A percentile compares a stretch with the other conserved stretches of the same genome.
These are phyloP conservation scores for Fusarium albidum DNA, from an alignment of 2,329 filamentous ascomycete genomes.

Conservation along the genomic window DNA sequence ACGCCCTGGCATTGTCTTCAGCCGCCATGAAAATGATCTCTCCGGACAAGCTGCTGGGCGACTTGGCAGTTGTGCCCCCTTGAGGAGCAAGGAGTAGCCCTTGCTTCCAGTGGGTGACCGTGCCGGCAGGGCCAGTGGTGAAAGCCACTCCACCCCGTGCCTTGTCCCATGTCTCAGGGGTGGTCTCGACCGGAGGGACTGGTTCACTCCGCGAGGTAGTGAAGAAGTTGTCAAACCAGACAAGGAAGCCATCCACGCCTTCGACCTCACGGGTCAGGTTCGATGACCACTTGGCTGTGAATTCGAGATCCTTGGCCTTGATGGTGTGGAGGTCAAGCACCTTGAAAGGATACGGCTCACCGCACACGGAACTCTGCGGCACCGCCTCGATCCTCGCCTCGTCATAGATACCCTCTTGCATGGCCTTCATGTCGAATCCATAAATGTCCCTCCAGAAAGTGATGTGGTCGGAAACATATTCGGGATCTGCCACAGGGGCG, in stretches of 20 bases:
- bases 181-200: slow-evolving; percentile 59
- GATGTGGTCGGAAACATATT: slow-evolving; percentile 80
- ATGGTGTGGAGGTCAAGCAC: slow-evolving; percentile 80
- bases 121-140: slow-evolving; percentile 81
- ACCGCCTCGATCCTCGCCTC: slow-evolving; percentile 83
- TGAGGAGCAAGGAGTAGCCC: slow-evolving; percentile 76
- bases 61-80: slow-evolving; percentile 55
- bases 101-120: slow-evolving; percentile 91
- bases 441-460: slow-evolving; percentile 93
- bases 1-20: slow-evolving; percentile 72
- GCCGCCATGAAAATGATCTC: slow-evolving; percentile 75
- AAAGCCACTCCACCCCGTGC: slow-evolving; percentile 76
- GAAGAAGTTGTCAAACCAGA: slow-evolving; percentile 98
- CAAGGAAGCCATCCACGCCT: slow-evolving; percentile 82
- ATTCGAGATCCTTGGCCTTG: slow-evolving; percentile 76
- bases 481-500: slow-evolving; percentile 79
- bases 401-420: slow-evolving; percentile 83
- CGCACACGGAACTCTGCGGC: slow-evolving; percentile 67
- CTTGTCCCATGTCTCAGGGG: slow-evolving; percentile 69
- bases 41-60: slow-evolving; percentile 68
- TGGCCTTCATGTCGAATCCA: slow-evolving; percentile 92
- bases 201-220: slow-evolving; percentile 65
- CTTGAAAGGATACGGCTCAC: slow-evolving; percentile 71
- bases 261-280: slow-evolving; percentile 69
- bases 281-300: slow-evolving; percentile 73